Base-by-base conservation (phyloP, 2,329 filamentous ascomycete genomes). In the Fusarium dlaminii region DNA sequence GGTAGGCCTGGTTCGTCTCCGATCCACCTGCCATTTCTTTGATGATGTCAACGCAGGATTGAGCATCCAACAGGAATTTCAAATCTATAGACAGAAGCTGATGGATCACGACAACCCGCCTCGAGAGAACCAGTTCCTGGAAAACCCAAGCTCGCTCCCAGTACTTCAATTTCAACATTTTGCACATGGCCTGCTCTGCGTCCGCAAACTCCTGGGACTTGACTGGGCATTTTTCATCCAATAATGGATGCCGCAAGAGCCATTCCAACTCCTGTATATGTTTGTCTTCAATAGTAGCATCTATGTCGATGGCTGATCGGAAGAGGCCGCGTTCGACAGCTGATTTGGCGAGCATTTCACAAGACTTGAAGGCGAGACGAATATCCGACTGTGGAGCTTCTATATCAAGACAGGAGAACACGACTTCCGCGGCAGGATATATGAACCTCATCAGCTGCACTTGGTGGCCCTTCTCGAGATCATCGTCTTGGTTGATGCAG, bases 91-190 rank as follows among this genome's bases (percentile, higher is more conserved):
- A 48, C 9, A 18, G 8, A 20, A 36, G 42, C 7, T 20, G 27
- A 27, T 62, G 40, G 1, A 68, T n/a, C 5, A 67, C 39, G 4
- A 62, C 18, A 14, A 40, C 29, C 1, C 32, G 36, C 6, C 14
- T 42, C 9, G 66, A 36, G 11, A 67, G 36, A 3, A 42, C 55
- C 3, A 67, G 7, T 10, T 67, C 66, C 30, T 68, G 66, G 14
- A 67, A 67, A 18, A 56, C 36, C 55, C 63, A 67, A 17, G 48
- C 55, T 32, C 66, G 63, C 22, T 40, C 15, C 63, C 63, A 63
- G 37, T 46, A 22, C 3, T 46, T 46, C 43, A 29, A 46, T 46
- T 9, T 2, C 5, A 46, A 9, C 43, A 6, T 46, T 29, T 12
- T 13, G 24, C 1, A 5, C 43, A 46, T 5, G 15, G 49, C 49